A percentile compares a stretch with the other conserved stretches of the same genome.
Conservation (phyloP, 768 basidiomycete genomes). For the Lenzites betulinus region DNA sequence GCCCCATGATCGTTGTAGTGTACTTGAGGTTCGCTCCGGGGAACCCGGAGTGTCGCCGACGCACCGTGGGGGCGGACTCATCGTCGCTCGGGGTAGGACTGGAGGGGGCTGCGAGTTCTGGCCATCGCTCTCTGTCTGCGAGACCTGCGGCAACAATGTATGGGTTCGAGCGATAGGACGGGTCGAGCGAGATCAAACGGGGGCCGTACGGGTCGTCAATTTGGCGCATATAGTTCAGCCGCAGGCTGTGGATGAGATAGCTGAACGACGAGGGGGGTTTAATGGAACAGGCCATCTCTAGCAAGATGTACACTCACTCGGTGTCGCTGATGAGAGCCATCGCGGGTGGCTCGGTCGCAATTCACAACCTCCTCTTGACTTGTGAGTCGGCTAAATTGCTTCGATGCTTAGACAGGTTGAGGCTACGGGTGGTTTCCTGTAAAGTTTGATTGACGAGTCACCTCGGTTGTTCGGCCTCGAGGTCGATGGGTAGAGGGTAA, state of each 20-base stretch:
- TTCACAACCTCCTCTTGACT: neutral
- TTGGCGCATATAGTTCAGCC: slow-evolving; percentile 85
- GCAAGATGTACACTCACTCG: slow-evolving; percentile 41
- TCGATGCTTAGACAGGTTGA: too few species aligned
- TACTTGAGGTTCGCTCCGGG: slow-evolving; percentile 68
- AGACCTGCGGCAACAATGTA: slow-evolving; percentile 81
- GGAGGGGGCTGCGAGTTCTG: slow-evolving; percentile 72
- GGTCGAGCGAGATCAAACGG: slow-evolving; percentile 78
- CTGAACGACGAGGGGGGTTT: slow-evolving; percentile 32
- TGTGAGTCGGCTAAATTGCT: too few species aligned
- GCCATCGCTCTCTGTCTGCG: slow-evolving; percentile 80
- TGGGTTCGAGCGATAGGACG: slow-evolving; percentile 76
- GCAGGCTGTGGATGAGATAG: slow-evolving; percentile 81
- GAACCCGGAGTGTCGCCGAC: slow-evolving; percentile 37
- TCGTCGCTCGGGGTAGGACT: slow-evolving; percentile 77
- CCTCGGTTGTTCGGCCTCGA: neutral
- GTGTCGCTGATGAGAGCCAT: slow-evolving; percentile 72
- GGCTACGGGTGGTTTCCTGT: too few species aligned
- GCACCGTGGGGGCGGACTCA: slow-evolving; percentile 50
- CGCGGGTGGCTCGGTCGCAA: neutral
- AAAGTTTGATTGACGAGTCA: neutral
- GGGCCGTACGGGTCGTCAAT: slow-evolving; percentile 86
- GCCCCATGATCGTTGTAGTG: slow-evolving; percentile 87
- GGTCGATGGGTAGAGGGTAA: neutral
- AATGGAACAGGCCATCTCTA: neutral